Evolutionary conservation across 495 filamentous ascomycete genomes (phyloP).

Genomic region (Penicillium canariense): DNA sequence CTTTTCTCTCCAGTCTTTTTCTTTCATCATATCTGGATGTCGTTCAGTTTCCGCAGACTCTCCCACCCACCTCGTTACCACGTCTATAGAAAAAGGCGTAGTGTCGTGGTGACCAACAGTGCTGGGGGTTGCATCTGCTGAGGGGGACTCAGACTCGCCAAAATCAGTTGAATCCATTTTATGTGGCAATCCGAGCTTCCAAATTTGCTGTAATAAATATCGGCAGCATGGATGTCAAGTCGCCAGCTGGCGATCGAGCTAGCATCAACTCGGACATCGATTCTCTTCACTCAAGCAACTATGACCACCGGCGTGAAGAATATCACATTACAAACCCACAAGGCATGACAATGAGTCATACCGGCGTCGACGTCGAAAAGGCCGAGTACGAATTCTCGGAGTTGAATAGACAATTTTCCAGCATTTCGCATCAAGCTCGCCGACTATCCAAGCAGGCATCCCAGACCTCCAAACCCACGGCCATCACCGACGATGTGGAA

Average conservation of each 20-base stretch:
- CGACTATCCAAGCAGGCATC: constrained; percentile 42
- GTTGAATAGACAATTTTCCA: constrained; percentile 69
- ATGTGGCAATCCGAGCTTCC: background rate
- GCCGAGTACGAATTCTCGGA: constrained; percentile 78
- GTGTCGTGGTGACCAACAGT: background rate
- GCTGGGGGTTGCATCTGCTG: background rate
- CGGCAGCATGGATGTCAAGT: background rate
- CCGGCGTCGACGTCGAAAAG: constrained; percentile 64
- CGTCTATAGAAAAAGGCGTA: background rate
- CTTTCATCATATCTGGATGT: background rate
- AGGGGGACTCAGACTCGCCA: background rate
- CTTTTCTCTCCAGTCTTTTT: background rate
- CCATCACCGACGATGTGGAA: constrained; percentile 45
- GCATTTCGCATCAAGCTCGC: constrained; percentile 56
- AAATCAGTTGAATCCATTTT: background rate
- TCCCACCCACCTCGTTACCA: background rate
- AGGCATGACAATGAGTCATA: constrained; percentile 43
- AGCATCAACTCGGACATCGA: constrained; percentile 3
- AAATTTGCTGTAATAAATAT: background rate
- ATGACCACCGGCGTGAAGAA: constrained; percentile 34
- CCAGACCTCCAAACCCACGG: constrained; percentile 37
- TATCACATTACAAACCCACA: constrained; percentile 35
- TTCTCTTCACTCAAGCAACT: constrained; percentile 22
- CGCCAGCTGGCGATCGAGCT: background rate
- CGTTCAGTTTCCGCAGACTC: background rate